These are phyloP conservation scores for Ceratobasidium sp. DNA, from an alignment of 1,284 basidiomycete genomes.

Conservation along the genomic window DNA sequence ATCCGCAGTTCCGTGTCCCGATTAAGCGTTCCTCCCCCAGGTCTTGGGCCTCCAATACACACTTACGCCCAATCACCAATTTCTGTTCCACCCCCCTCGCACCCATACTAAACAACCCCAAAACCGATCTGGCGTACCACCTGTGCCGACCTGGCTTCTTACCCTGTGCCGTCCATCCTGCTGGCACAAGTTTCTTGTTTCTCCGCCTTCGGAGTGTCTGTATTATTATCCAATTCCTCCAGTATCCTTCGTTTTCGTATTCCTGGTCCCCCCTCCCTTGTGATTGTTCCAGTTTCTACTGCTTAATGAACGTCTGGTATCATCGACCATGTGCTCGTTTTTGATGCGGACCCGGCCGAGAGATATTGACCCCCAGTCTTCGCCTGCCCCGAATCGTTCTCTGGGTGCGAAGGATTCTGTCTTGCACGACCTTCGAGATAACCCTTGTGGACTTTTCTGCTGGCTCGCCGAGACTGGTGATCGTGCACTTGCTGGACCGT, in stretches of 20 bases:
- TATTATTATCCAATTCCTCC: slow-evolving; percentile 32
- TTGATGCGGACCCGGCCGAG: not conserved
- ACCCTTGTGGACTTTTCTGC: too few species aligned
- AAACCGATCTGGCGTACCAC: not conserved
- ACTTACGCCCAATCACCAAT: not conserved
- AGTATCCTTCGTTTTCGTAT: not conserved
- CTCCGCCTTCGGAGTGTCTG: slow-evolving; percentile 4
- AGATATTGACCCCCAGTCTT: not conserved
- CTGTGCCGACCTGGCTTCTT: slow-evolving; percentile 1
- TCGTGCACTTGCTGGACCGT: too few species aligned
- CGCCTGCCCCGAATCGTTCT: not conserved
- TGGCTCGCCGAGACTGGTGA: too few species aligned
- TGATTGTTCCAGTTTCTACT: not conserved
- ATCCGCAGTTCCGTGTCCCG: slow-evolving; percentile 24
- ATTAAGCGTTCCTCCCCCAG: slow-evolving; percentile 32
- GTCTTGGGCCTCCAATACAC: slow-evolving; percentile 25
- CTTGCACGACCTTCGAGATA: too few species aligned
- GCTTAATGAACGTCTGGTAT: slow-evolving; percentile 14
- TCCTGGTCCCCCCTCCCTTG: slow-evolving; percentile 9
- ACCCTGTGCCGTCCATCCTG: not conserved
- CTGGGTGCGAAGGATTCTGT: not conserved
- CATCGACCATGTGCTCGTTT: slow-evolving; percentile 13
- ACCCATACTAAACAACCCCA: not conserved
- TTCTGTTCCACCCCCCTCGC: slow-evolving; percentile 10
- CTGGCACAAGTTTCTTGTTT: not conserved